Evolutionary conservation across 805 yeast genomes (phyloP).

Genomic region (Cyberlindnera xishuangbannaensis): DNA sequence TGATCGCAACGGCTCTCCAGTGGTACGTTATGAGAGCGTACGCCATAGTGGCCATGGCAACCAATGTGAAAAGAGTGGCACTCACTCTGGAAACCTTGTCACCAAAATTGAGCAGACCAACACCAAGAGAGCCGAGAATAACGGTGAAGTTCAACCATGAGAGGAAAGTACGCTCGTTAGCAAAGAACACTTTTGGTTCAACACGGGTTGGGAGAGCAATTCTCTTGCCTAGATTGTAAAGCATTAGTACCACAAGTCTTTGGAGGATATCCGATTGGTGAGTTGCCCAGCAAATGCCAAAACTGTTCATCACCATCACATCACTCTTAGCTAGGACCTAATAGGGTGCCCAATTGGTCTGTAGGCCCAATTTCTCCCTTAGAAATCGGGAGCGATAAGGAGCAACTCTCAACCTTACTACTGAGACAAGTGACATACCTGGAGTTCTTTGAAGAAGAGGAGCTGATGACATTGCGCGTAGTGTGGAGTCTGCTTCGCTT

Average conservation of each 20-base stretch:
- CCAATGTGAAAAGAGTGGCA: conserved; percentile 90
- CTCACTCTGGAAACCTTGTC: conserved; percentile 88
- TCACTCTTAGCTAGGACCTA: no score
- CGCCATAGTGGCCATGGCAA: conserved; percentile 96
- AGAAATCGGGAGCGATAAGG: no score
- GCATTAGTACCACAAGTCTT: no score
- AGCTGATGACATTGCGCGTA: conserved; percentile 53
- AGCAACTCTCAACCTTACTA: no score
- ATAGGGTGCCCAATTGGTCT: no score
- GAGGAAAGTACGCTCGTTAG: conserved; percentile 96
- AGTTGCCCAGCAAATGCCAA: no score
- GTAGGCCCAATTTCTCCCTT: no score
- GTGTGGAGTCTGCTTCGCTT: no score
- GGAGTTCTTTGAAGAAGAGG: conserved; percentile 71
- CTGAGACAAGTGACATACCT: no score
- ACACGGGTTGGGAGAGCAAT: conserved; percentile 97
- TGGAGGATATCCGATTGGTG: no score
- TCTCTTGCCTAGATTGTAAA: conserved; percentile 59
- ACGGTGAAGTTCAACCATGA: conserved; percentile 99
- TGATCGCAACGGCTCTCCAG: conserved; percentile 99
- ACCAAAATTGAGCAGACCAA: conserved; percentile 94
- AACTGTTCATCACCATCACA: no score
- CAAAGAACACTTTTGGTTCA: conserved; percentile 98
- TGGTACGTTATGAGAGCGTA: conserved; percentile 95
- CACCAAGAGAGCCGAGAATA: conserved; percentile 92